Percentiles rank a stretch among this genome's conserved stretches.
phyloP scores from a whole-genome alignment of 129 eudicot species.

The Erigeron canadensis region DNA sequence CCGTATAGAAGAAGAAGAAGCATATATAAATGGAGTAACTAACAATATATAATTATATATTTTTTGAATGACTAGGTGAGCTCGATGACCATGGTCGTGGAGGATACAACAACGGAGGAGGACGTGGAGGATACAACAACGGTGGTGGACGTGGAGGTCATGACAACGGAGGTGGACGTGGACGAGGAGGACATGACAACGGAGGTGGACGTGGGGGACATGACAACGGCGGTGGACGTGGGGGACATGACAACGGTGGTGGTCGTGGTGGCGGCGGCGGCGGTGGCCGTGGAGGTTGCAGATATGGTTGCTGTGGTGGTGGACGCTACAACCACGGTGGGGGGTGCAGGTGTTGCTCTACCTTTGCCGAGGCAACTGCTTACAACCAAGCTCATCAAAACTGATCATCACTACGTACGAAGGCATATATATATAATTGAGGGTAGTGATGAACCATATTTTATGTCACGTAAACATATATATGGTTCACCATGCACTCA shows the following conservation, averaged over 20 bases:
- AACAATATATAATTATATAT: background rate
- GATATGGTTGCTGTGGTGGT: no score
- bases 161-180: background rate
- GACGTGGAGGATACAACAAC: slow-evolving; percentile 7
- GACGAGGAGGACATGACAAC: slow-evolving; percentile 5
- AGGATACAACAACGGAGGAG: background rate
- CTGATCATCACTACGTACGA: background rate
- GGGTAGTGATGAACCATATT: slow-evolving; percentile 17
- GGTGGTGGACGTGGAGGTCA: slow-evolving; percentile 19
- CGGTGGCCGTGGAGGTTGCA: slow-evolving; percentile 16
- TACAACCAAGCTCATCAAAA: slow-evolving; percentile 38
- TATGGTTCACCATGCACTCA: slow-evolving; percentile 9
- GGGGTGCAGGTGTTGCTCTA: no score
- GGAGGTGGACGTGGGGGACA: slow-evolving; percentile 17
- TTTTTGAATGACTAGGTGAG: slow-evolving; percentile 21
- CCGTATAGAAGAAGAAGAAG: no score
- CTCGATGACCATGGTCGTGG: background rate
- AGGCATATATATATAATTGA: no score
- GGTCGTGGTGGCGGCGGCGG: slow-evolving; percentile 18
- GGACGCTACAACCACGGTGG: no score
- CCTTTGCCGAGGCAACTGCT: no score
- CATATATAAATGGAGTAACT: no score
- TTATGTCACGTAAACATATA: background rate
- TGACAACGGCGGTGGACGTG: background rate
- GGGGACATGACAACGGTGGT: background rate